Evolutionary conservation across 495 filamentous ascomycete genomes (phyloP).

Genomic region (Penicillium egyptiacum): DNA sequence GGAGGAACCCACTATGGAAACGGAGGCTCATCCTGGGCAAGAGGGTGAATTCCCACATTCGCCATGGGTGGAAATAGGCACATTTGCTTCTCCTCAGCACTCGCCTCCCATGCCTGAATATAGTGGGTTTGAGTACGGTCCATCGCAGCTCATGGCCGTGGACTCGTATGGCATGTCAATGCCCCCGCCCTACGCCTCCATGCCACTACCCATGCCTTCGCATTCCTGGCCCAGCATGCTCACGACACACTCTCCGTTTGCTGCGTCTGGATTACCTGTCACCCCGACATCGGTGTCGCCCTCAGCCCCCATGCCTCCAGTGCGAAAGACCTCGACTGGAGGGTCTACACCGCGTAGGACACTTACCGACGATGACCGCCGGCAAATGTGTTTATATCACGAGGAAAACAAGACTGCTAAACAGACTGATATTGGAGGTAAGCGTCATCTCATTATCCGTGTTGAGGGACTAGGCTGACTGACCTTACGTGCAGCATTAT

Average conservation of each 20-base stretch:
- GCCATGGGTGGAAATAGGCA: conserved; percentile 53
- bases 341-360: conserved; percentile 78
- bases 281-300: conserved; percentile 56
- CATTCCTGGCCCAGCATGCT: conserved; percentile 73
- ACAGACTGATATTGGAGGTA: conserved; percentile 96
- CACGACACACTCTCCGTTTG: conserved; percentile 41
- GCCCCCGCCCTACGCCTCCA: conserved; percentile 48
- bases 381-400: conserved; percentile 93
- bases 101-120: conserved; percentile 47
- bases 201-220: conserved; percentile 65
- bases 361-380: conserved; percentile 86
- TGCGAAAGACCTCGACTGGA: conserved; percentile 52
- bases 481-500: conserved; percentile 61
- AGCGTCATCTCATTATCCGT: conserved; percentile 24
- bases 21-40: conserved; percentile 44
- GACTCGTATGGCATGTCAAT: conserved; percentile 48
- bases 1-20: conserved; percentile 40
- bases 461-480: conserved; percentile 29
- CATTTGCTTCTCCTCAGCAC: conserved; percentile 46
- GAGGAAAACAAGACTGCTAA: conserved; percentile 93
- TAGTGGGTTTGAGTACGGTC: conserved; percentile 43
- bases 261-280: conserved; percentile 39
- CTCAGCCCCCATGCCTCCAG: conserved; percentile 47
- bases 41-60: conserved; percentile 52
- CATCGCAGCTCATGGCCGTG: conserved; percentile 37